These are phyloP conservation scores for Allium cepa DNA, from an alignment of 106 monocot species.

Conservation along the genomic window DNA sequence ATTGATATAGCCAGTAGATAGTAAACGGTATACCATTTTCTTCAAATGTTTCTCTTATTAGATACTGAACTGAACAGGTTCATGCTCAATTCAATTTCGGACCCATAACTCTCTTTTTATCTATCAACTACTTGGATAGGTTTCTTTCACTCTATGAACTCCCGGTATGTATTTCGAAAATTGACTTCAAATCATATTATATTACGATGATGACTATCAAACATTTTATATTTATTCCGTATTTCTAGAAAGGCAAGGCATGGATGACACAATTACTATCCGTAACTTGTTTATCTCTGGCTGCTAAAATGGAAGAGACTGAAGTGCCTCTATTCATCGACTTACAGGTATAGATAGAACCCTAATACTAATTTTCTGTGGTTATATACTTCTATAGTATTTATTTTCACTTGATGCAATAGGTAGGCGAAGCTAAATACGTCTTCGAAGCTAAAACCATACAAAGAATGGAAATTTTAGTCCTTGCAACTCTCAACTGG, in stretches of 20 bases:
- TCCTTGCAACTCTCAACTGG: constrained; percentile 57
- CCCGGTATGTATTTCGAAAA: constrained; percentile 41
- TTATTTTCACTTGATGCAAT: not conserved
- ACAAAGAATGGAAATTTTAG: constrained; percentile 69
- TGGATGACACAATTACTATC: constrained; percentile 81
- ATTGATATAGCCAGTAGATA: no score
- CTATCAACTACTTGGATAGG: constrained; percentile 88
- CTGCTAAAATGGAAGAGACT: constrained; percentile 79
- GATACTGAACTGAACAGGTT: constrained; percentile 32
- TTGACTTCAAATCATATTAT: not conserved
- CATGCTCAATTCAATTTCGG: constrained; percentile 54
- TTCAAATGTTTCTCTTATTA: no score
- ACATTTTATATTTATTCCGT: not conserved
- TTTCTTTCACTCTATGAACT: constrained; percentile 66
- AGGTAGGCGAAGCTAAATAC: constrained; percentile 44
- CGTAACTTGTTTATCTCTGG: constrained; percentile 72
- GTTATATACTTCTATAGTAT: no score
- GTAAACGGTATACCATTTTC: no score
- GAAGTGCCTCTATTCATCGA: constrained; percentile 57
- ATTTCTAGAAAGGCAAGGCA: constrained; percentile 40
- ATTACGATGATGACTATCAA: not conserved
- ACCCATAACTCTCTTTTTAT: constrained; percentile 55
- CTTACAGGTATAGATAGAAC: constrained; percentile 44
- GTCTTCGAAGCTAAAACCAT: constrained; percentile 56
- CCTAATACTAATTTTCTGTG: not conserved